Percentiles rank a stretch among this genome's conserved stretches.
Evolutionary conservation across 1,284 basidiomycete species (phyloP).

Genomic region (Naganishia sp.): DNA sequence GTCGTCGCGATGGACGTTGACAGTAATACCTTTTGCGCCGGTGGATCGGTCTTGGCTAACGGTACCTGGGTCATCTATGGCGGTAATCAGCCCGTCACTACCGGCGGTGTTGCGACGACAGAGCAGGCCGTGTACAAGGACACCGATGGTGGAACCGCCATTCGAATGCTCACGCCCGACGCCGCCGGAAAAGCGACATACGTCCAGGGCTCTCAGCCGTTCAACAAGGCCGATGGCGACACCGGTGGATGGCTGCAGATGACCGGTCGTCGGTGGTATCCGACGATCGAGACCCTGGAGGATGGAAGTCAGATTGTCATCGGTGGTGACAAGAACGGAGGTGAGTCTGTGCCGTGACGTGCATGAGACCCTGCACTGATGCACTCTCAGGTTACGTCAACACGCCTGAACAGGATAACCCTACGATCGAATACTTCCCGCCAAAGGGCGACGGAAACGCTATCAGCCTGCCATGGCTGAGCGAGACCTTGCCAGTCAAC

Average conservation of each 20-base stretch:
- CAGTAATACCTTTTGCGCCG: slow-evolving; percentile 76
- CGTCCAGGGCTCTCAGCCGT: slow-evolving; percentile 66
- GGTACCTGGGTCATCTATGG: slow-evolving; percentile 58
- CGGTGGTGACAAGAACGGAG: slow-evolving; percentile 54
- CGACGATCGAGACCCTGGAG: slow-evolving; percentile 59
- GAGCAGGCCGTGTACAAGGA: slow-evolving; percentile 54
- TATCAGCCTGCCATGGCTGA: slow-evolving; percentile 73
- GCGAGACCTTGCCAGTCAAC: slow-evolving; percentile 82
- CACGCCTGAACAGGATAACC: slow-evolving; percentile 69
- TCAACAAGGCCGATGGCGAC: slow-evolving; percentile 39
- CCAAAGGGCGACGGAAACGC: slow-evolving; percentile 58
- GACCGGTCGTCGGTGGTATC: slow-evolving; percentile 83
- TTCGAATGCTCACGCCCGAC: slow-evolving; percentile 72
- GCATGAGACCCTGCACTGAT: not conserved
- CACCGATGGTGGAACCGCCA: slow-evolving; percentile 67
- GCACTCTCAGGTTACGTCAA: slow-evolving; percentile 71
- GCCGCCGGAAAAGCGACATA: slow-evolving; percentile 68
- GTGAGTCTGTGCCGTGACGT: slow-evolving; percentile 30
- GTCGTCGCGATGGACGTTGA: slow-evolving; percentile 66
- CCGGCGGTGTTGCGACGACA: slow-evolving; percentile 45
- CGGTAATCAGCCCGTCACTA: slow-evolving; percentile 62
- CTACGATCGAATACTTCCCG: slow-evolving; percentile 75
- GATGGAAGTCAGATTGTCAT: slow-evolving; percentile 59
- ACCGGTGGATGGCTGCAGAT: slow-evolving; percentile 64
- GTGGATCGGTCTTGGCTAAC: slow-evolving; percentile 57